Evolutionary conservation across 2,329 filamentous ascomycete genomes (phyloP).

Genomic region (Cryphonectria radicalis): DNA sequence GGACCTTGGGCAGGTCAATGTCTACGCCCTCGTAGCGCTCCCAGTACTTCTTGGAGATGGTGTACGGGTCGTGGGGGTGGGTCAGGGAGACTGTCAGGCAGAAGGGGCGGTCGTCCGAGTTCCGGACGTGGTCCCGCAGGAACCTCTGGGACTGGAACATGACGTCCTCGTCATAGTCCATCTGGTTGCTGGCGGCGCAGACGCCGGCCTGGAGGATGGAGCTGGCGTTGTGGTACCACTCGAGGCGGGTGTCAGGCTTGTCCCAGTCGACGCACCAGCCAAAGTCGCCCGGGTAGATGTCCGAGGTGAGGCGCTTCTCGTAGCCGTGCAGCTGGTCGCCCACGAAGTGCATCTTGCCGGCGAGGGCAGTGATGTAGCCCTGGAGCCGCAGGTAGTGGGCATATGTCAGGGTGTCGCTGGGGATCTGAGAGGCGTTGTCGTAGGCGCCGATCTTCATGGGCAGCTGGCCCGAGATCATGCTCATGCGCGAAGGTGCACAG

Average conservation of each 20-base stretch:
- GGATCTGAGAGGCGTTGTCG: conserved; percentile 86
- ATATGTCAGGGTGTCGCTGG: conserved; percentile 85
- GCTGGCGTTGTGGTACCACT: conserved; percentile 97
- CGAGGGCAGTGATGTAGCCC: conserved; percentile 88
- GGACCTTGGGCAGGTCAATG: conserved; percentile 79
- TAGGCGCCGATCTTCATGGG: conserved; percentile 91
- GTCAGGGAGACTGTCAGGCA: conserved; percentile 89
- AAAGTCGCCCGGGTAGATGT: conserved; percentile 94
- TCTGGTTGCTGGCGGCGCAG: conserved; percentile 89
- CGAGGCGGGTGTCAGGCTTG: conserved; percentile 79
- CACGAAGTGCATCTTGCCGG: conserved; percentile 97
- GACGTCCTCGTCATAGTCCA: conserved; percentile 95
- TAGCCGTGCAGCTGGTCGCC: conserved; percentile 95
- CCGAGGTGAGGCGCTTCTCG: conserved; percentile 88
- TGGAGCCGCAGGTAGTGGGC: conserved; percentile 85
- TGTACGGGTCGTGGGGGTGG: conserved; percentile 93
- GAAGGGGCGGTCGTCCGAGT: conserved; percentile 76
- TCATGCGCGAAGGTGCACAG: conserved; percentile 90
- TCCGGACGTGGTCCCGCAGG: conserved; percentile 86
- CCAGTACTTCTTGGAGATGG: conserved; percentile 93
- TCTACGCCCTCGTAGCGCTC: conserved; percentile 88
- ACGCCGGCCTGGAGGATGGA: conserved; percentile 89
- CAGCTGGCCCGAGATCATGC: conserved; percentile 89
- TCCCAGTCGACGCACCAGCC: conserved; percentile 98
- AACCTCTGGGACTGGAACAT: conserved; percentile 92